Base-by-base conservation (phyloP, 2,329 filamentous ascomycete species). In the Alternaria arborescens region DNA sequence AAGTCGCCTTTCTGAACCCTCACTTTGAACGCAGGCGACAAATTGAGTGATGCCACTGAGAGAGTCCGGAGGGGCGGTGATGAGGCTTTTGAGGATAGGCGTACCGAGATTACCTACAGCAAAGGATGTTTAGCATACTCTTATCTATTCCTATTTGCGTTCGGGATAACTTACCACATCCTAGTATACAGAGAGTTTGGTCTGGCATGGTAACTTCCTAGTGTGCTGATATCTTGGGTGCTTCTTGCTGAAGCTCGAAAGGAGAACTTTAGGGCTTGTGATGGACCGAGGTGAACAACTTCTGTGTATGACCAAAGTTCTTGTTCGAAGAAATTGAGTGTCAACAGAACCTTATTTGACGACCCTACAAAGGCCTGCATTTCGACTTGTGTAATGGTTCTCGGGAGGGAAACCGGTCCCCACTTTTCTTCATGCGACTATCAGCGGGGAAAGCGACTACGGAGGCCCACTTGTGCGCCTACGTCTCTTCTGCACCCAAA, bases 171-270 rank as follows among this genome's bases (percentile, higher is more conserved):
- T 30, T 71, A 71, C 72, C 73, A 56, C 73, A 76, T 20, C 73
- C 73, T 3, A 76, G 50, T 4, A 76, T 72, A 42, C 71, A 74
- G 6, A 74, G 57, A 6, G 66, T 70, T 20, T 56, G 36, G 24
- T 55, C 55, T 20, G 50, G 11, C 70, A 71, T 72, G 11, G 28
- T 30, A 10, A 30, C 18, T 42, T 40, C n/a, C 36, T 10, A 20
- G 8, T 30, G 11, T 30, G 28, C 3, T 30, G 28, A 30, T 30
- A 11, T 30, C 10, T 30, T 30, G 28, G 28, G 28, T 30, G 1
- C 11, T 30, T 30, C 28, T 11, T 30, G 28, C 28, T 4, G 12
- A 30, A 30, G 3, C 10, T 30, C 8, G 28, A 11, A 30, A 11
- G 3, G 28, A 30, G 3, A 30, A 30, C 28, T 5, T 30, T 30